A percentile compares a stretch with the other conserved stretches of the same genome.
Evolutionary conservation across 2,329 filamentous ascomycete genomes (phyloP).

Genomic region (Neodidymelliopsis sp.): DNA sequence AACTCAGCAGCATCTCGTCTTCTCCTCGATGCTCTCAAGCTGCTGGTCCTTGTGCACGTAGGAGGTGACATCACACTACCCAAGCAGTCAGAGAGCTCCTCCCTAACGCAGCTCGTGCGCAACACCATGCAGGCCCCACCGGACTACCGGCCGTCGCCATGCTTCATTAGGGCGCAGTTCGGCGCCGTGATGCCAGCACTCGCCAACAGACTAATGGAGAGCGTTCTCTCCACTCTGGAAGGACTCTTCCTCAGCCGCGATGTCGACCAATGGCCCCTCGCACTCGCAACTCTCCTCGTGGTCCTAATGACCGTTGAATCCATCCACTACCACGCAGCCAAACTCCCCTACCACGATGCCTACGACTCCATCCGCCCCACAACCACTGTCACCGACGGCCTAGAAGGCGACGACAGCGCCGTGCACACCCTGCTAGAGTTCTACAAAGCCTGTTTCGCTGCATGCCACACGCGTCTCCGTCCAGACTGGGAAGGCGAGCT

Average conservation of each 20-base stretch:
- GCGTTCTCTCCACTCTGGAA: constrained; percentile 44
- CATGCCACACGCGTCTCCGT: constrained; percentile 40
- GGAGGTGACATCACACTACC: constrained; percentile 47
- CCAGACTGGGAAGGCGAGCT: constrained; percentile 42
- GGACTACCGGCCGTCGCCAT: constrained; percentile 40
- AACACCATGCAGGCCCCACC: constrained; percentile 27
- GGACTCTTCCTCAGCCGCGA: constrained; percentile 39
- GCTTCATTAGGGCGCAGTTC: constrained; percentile 51
- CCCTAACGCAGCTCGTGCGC: constrained; percentile 27
- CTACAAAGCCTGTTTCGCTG: constrained; percentile 45
- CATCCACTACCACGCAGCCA: constrained; percentile 49
- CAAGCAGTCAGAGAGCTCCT: constrained; percentile 21
- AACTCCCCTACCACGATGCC: constrained; percentile 43
- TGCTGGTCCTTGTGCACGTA: constrained; percentile 50
- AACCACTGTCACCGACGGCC: constrained; percentile 12
- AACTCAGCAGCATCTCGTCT: constrained; percentile 27
- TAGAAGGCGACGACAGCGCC: constrained; percentile 33
- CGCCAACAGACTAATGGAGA: constrained; percentile 41
- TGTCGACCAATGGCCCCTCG: constrained; percentile 42
- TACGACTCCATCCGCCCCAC: constrained; percentile 1
- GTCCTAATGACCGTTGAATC: constrained; percentile 50
- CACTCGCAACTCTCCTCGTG: constrained; percentile 42
- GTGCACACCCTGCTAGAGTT: constrained; percentile 40
- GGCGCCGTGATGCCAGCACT: constrained; percentile 46
- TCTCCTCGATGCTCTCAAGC: constrained; percentile 47